These are phyloP conservation scores for Pseudonectria foliicola DNA, from an alignment of 2,329 filamentous ascomycete genomes.

Conservation along the genomic window DNA sequence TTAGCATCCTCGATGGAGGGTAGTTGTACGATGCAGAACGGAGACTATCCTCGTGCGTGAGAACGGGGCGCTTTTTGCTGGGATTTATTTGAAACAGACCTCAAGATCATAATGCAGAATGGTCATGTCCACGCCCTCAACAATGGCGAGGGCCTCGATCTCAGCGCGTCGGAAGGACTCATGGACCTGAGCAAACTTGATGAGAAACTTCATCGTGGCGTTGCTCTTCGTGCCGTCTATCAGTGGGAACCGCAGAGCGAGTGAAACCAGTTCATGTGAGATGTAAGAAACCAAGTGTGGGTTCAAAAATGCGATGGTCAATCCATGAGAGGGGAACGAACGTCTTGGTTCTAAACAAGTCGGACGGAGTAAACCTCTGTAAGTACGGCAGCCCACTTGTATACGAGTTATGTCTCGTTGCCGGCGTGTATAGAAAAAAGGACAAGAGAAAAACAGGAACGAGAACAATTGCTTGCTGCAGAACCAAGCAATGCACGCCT, in stretches of 20 bases:
- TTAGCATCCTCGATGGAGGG: conserved; percentile 57
- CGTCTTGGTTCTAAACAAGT: too few relatives aligned
- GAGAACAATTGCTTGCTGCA: too few relatives aligned
- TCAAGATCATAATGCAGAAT: conserved; percentile 67
- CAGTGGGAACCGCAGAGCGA: neutral
- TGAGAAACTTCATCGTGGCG: conserved; percentile 63
- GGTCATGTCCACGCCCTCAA: conserved; percentile 60
- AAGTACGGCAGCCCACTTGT: neutral
- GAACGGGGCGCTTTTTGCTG: conserved; percentile 8
- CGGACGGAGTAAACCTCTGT: too few relatives aligned
- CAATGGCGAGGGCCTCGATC: conserved; percentile 67
- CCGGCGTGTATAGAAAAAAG: too few relatives aligned
- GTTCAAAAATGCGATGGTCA: too few relatives aligned
- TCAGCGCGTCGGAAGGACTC: conserved; percentile 87
- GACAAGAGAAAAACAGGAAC: too few relatives aligned
- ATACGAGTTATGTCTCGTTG: too few relatives aligned
- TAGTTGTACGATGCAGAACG: conserved; percentile 73
- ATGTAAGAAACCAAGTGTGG: neutral
- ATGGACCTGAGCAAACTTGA: conserved; percentile 83
- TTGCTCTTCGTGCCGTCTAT: neutral
- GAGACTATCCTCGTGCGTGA: conserved; percentile 52
- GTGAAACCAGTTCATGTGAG: conserved; percentile 2
- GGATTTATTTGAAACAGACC: conserved; percentile 43
- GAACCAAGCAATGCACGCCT: neutral
- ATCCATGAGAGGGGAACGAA: too few relatives aligned